phyloP scores from a whole-genome alignment of 2,329 filamentous ascomycete species.

The Colletotrichum paranaense region DNA sequence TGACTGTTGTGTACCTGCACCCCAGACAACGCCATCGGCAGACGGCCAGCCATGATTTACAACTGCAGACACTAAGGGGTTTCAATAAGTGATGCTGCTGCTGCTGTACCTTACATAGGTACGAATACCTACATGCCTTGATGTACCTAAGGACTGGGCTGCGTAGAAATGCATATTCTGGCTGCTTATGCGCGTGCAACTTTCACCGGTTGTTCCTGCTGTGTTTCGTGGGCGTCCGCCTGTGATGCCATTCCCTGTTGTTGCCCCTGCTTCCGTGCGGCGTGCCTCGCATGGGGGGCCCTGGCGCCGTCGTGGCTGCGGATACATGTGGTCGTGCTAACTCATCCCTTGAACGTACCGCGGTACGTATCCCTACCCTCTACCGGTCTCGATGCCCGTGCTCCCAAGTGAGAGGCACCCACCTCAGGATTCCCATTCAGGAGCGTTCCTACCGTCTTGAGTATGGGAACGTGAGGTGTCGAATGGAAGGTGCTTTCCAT shows the following conservation, averaged over 20 bases:
- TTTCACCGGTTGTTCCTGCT: neutral
- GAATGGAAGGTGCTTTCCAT: no score
- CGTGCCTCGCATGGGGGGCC: constrained; percentile 21
- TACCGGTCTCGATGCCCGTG: neutral
- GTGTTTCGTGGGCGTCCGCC: neutral
- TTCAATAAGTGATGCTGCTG: neutral
- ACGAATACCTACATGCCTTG: neutral
- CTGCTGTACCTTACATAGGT: neutral
- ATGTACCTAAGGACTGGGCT: neutral
- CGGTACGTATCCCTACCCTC: neutral
- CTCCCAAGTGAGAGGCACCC: neutral
- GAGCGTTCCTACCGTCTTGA: neutral
- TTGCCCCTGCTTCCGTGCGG: constrained; percentile 17
- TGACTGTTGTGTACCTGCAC: neutral
- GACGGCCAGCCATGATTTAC: neutral
- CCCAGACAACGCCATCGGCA: constrained; percentile 3
- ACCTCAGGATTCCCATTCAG: neutral
- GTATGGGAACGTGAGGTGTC: neutral
- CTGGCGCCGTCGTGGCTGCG: constrained; percentile 18
- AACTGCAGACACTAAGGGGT: neutral
- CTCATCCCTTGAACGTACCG: constrained; percentile 6
- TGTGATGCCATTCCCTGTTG: neutral
- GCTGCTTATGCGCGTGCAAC: neutral
- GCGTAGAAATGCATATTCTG: neutral
- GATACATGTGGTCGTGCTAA: constrained; percentile 23